phyloP scores from a whole-genome alignment of 352 stramenopile genomes.

The Phytophthora fragariaefolia region DNA sequence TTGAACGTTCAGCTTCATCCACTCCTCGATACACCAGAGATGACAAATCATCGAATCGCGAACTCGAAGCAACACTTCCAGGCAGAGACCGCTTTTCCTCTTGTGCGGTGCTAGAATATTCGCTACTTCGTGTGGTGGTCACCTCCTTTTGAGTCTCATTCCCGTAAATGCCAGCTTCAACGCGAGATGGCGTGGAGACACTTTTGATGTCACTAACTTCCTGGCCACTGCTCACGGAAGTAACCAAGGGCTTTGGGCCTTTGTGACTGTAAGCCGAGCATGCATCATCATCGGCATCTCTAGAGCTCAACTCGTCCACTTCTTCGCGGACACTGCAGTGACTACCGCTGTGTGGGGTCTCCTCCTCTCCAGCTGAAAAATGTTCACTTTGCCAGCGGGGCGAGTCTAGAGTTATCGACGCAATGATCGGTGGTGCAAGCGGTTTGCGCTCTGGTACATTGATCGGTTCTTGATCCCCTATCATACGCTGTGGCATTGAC shows the following conservation, averaged over 20 bases:
- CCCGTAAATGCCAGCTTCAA: conserved; percentile 19
- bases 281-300: conserved; percentile 17
- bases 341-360: conserved; percentile 3
- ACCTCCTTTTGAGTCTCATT: conserved; percentile 33
- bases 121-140: conserved; percentile 14
- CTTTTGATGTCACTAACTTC: conserved; percentile 24
- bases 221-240: conserved; percentile 20
- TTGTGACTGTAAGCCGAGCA: conserved; percentile 17
- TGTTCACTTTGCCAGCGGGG: conserved; percentile 26
- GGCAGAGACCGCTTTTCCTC: conserved; percentile 29
- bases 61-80: conserved; percentile 21
- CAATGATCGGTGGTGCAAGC: not conserved
- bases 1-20: conserved; percentile 16
- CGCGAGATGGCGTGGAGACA: conserved; percentile 10
- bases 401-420: conserved; percentile 14
- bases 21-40: conserved; percentile 37
- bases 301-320: conserved; percentile 8
- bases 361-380: conserved; percentile 23
- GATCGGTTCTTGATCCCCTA: conserved; percentile 15
- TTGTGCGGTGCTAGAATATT: conserved; percentile 4
- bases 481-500: conserved; percentile 10
- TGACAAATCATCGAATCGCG: conserved; percentile 36
- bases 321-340: conserved; percentile 8
- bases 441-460: conserved; percentile 16
- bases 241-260: conserved; percentile 12